A percentile compares a stretch with the other conserved stretches of the same genome.
Conservation (phyloP, 371 early-diverging fungal species). For the Syncephalis plumigaleata region DNA sequence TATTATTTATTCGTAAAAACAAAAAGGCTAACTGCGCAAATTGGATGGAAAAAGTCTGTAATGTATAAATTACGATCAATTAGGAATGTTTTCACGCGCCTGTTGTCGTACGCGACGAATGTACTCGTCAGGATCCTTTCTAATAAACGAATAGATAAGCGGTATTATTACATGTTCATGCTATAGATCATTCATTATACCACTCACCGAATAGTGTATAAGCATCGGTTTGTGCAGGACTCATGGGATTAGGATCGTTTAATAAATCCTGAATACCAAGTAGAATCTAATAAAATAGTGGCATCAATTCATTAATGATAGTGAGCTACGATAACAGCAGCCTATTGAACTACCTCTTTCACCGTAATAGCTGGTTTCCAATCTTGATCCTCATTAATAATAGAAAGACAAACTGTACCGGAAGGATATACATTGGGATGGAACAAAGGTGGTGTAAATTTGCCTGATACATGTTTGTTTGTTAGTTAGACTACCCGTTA, state of each 20-base stretch:
- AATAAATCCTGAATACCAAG: conserved; percentile 87
- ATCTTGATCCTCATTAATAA: conserved; percentile 89
- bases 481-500: conserved; percentile 3
- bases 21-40: too few species aligned
- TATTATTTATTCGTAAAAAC: too few species aligned
- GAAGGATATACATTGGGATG: conserved; percentile 99
- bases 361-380: conserved; percentile 98
- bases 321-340: not conserved
- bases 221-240: conserved; percentile 94
- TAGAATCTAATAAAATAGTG: conserved; percentile 32
- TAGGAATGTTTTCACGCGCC: conserved; percentile 25
- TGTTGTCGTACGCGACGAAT: conserved; percentile 60
- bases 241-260: conserved; percentile 89
- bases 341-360: conserved; percentile 60
- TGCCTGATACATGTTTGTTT: too few species aligned
- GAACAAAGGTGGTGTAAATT: conserved; percentile 83
- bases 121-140: conserved; percentile 47
- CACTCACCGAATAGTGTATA: conserved; percentile 68
- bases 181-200: not conserved
- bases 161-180: too few species aligned
- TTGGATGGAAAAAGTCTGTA: too few species aligned
- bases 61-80: too few species aligned
- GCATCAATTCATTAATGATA: too few species aligned
- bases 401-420: conserved; percentile 98
- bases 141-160: conserved; percentile 6